A percentile compares a stretch with the other conserved stretches of the same genome.
Conservation (phyloP, 2,329 filamentous ascomycete genomes). For the Aspergillus sp. region DNA sequence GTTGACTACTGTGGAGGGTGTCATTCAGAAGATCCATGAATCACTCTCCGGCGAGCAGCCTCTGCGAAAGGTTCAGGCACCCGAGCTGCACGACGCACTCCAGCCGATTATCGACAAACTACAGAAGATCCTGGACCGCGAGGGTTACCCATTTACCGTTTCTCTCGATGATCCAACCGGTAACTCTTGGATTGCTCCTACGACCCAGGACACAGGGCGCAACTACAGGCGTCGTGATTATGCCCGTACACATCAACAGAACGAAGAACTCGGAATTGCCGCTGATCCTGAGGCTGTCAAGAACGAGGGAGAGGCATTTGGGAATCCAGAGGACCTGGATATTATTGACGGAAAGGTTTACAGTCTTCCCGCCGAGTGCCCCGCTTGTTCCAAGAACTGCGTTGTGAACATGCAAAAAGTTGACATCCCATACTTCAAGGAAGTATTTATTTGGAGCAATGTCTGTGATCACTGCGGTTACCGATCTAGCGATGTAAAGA, state of each 20-base stretch:
- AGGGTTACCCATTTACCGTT: constrained; percentile 82
- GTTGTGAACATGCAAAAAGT: constrained; percentile 98
- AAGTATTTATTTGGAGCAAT: constrained; percentile 94
- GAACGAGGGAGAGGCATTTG: constrained; percentile 32
- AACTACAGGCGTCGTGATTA: constrained; percentile 91
- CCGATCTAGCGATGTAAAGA: constrained; percentile 96
- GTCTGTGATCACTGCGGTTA: constrained; percentile 91
- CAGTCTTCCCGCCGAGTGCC: constrained; percentile 86
- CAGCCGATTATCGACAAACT: constrained; percentile 72
- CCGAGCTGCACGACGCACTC: constrained; percentile 77
- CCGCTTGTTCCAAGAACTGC: constrained; percentile 82
- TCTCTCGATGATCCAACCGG: constrained; percentile 87
- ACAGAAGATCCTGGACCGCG: constrained; percentile 73
- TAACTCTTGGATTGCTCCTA: constrained; percentile 95
- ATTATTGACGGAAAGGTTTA: constrained; percentile 93
- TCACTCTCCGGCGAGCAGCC: constrained; percentile 81
- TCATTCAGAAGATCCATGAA: constrained; percentile 73
- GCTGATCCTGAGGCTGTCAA: constrained; percentile 39
- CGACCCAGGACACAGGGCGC: constrained; percentile 70
- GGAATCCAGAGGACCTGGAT: constrained; percentile 67
- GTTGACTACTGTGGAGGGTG: constrained; percentile 89
- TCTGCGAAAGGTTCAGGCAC: constrained; percentile 72
- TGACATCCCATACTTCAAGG: constrained; percentile 96
- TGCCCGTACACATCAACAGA: constrained; percentile 78
- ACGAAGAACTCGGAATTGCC: constrained; percentile 76